Evolutionary conservation across 2,329 filamentous ascomycete species (phyloP).

Genomic region (Phialophora macrospora): DNA sequence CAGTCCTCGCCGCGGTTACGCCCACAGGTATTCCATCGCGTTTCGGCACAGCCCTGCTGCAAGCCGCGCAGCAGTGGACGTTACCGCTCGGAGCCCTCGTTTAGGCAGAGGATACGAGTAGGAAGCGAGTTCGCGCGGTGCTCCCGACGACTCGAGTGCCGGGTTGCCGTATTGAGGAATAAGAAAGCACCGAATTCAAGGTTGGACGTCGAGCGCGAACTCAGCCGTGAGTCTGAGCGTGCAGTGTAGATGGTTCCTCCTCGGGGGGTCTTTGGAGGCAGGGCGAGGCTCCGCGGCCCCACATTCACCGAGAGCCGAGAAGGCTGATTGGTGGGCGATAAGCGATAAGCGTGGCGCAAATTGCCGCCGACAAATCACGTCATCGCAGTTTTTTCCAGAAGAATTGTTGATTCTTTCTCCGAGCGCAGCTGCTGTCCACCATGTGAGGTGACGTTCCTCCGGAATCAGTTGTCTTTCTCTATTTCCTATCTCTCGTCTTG

Average conservation of each 20-base stretch:
- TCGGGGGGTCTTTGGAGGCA: not conserved
- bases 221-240: not conserved
- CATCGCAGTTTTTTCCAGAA: slow-evolving; percentile 30
- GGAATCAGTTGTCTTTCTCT: slow-evolving; percentile 16
- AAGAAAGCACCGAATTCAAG: not conserved
- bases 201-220: not conserved
- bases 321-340: slow-evolving; percentile 25
- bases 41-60: not conserved
- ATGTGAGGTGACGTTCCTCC: slow-evolving; percentile 19
- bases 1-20: no score
- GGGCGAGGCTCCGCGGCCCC: slow-evolving; percentile 31
- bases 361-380: slow-evolving; percentile 29
- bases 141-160: not conserved
- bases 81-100: not conserved
- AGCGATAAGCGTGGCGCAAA: slow-evolving; percentile 29
- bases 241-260: not conserved
- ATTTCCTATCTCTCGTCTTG: slow-evolving; percentile 24
- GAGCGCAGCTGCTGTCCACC: slow-evolving; percentile 11
- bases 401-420: slow-evolving; percentile 16
- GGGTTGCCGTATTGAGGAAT: not conserved
- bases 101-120: not conserved
- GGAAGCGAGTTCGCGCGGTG: not conserved
- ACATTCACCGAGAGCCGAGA: not conserved
- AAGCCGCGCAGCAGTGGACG: not conserved
- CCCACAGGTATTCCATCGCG: not conserved